Conservation (phyloP, 345 rosid species). For the Tarenaya hassleriana region DNA sequence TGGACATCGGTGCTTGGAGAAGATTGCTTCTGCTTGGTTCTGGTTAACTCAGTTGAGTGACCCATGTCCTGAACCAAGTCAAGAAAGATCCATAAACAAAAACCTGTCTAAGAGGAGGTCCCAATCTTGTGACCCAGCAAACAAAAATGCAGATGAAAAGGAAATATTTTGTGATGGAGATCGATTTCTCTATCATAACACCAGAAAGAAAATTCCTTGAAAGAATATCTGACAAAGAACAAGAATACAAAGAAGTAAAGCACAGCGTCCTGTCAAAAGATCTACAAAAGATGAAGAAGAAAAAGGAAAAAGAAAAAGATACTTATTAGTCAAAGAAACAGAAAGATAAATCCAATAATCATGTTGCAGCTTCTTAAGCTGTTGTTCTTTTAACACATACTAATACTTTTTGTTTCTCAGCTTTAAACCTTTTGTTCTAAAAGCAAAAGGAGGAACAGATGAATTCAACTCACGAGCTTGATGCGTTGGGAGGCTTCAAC, state of each 20-base stretch:
- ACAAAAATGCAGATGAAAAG: not conserved
- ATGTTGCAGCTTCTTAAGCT: slow-evolving; percentile 28
- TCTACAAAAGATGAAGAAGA: slow-evolving; percentile 21
- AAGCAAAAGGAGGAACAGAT: slow-evolving; percentile 13
- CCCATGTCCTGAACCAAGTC: slow-evolving; percentile 57
- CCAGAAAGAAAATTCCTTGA: slow-evolving; percentile 17
- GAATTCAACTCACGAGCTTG: slow-evolving; percentile 55
- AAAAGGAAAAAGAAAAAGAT: slow-evolving; percentile 22
- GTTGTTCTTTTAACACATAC: slow-evolving; percentile 25
- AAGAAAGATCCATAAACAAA: slow-evolving; percentile 18
- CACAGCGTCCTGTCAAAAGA: slow-evolving; percentile 23
- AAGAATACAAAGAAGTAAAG: slow-evolving; percentile 26
- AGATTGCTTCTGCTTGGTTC: slow-evolving; percentile 39
- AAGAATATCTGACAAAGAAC: slow-evolving; percentile 20
- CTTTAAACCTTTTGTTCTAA: slow-evolving; percentile 11
- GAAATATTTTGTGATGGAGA: slow-evolving; percentile 1
- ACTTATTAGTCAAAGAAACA: slow-evolving; percentile 33
- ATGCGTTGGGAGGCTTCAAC: slow-evolving; percentile 43
- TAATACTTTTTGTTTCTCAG: slow-evolving; percentile 23
- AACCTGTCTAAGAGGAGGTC: slow-evolving; percentile 16
- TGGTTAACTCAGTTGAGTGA: slow-evolving; percentile 34
- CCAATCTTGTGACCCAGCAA: too few species aligned
- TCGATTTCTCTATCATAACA: slow-evolving; percentile 9
- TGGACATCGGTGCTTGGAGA: slow-evolving; percentile 37
- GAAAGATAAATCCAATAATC: slow-evolving; percentile 32